Conservation (phyloP, 192 early-diverging fungal species). For the Umbelopsis sp. region DNA sequence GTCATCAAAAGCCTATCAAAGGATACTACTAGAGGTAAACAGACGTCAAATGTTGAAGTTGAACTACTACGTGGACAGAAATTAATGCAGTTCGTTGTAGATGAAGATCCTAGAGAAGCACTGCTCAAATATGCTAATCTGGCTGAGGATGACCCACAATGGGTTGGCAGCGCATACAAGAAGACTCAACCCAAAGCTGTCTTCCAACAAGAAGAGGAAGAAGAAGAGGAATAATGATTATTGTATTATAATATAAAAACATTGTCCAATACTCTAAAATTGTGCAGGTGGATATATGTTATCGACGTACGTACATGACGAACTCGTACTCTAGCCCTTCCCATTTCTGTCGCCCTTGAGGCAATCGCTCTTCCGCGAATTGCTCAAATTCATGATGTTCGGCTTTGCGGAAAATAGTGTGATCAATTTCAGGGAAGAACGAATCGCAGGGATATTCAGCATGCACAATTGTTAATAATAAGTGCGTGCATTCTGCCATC, state of each 20-base stretch:
- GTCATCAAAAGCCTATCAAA: conserved; percentile 80
- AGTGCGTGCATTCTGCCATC: conserved; percentile 8
- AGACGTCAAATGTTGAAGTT: neutral
- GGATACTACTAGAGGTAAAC: conserved; percentile 60
- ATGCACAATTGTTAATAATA: neutral
- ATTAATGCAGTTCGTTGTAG: conserved; percentile 33
- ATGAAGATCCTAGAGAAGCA: conserved; percentile 93
- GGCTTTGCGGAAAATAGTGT: conserved; percentile 43
- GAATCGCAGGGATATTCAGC: conserved; percentile 7
- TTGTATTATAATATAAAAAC: neutral
- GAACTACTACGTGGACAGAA: conserved; percentile 1
- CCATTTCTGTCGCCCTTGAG: conserved; percentile 18
- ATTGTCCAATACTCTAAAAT: neutral
- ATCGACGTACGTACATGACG: conserved; percentile 28
- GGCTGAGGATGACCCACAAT: conserved; percentile 82
- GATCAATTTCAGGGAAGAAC: conserved; percentile 33
- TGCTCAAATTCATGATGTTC: conserved; percentile 26
- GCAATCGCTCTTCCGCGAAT: conserved; percentile 25
- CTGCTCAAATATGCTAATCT: conserved; percentile 84
- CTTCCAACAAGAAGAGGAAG: conserved; percentile 63
- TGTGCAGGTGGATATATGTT: neutral
- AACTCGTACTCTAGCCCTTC: conserved; percentile 30
- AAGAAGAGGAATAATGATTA: conserved; percentile 50
- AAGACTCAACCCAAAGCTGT: conserved; percentile 74
- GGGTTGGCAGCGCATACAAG: conserved; percentile 79